A percentile compares a stretch with the other conserved stretches of the same genome.
Conservation (phyloP, 352 stramenopile species). For the Phytophthora multivora region DNA sequence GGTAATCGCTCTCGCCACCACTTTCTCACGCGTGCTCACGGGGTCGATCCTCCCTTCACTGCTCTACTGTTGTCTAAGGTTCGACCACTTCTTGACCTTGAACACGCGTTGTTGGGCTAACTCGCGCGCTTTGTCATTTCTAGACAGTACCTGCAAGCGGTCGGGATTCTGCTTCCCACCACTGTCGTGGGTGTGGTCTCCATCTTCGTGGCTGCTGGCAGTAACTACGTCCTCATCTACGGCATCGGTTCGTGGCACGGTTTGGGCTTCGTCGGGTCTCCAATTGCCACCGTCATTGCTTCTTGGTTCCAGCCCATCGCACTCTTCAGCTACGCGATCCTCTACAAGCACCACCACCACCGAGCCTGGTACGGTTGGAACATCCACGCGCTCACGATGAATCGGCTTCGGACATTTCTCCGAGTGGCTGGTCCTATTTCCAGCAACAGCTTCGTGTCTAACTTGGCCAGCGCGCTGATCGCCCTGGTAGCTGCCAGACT, state of each 20-base stretch:
- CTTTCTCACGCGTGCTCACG: constrained; percentile 66
- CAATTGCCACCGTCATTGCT: constrained; percentile 75
- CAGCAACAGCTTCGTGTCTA: constrained; percentile 77
- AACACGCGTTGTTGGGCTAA: background rate
- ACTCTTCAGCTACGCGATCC: constrained; percentile 62
- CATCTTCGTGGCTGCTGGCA: constrained; percentile 57
- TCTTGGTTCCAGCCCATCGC: constrained; percentile 77
- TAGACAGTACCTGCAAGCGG: constrained; percentile 76
- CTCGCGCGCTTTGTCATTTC: background rate
- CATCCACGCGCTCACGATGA: constrained; percentile 44
- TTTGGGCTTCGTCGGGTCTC: constrained; percentile 81
- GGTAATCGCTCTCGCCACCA: constrained; percentile 58
- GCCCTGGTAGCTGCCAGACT: constrained; percentile 71
- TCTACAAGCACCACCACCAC: constrained; percentile 61
- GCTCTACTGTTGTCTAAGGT: constrained; percentile 70
- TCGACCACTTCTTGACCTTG: background rate
- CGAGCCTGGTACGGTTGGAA: constrained; percentile 71
- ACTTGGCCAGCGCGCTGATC: constrained; percentile 68
- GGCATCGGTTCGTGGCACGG: constrained; percentile 53
- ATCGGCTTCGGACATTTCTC: constrained; percentile 49
- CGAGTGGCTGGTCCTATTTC: constrained; percentile 66
- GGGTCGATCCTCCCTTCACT: constrained; percentile 65
- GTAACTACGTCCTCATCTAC: constrained; percentile 82
- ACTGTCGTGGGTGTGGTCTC: constrained; percentile 67
- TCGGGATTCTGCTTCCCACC: constrained; percentile 66